Evolutionary conservation across 495 filamentous ascomycete species (phyloP), one percentile per base, ranked within the genome.

Genomic region (Lophium mytilinum): DNA sequence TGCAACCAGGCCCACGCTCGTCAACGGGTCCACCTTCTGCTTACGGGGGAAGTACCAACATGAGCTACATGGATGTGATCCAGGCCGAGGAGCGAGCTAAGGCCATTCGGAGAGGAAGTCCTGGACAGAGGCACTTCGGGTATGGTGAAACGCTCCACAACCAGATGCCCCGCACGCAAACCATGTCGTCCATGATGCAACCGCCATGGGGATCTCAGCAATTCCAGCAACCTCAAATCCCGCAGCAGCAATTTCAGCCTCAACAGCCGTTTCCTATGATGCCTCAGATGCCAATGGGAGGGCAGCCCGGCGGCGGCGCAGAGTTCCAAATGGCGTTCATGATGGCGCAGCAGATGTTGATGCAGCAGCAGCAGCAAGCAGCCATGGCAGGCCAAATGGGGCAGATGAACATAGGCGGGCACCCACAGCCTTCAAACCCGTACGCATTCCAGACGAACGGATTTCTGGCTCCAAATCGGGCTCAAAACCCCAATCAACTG

Each of bases 41-140:
- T n/a, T 72, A 78, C 57, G 79, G 78, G 6, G 78, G 73, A 12
- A 15, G 14, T 42, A 63, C 5, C 72, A 69, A 37, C 54, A 65
- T 56, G 12, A 90, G 92, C 18, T 76, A 96, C 30, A 83, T 96
- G 17, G 89, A 89, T n/a, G 88, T 96, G 33, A 97, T 97, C 70
- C 87, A 89, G 15, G 75, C 74, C 51, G 90, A 95, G 69, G 90
- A 95, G 69, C 79, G 88, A 19, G 83, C 83, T 11, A 78, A 84
- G 50, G 88, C 88, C 15, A 77, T 88, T 74, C 76, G 89, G 61
- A 74, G 90, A 63, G 89, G 88, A 34, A 92, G 88, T 64, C 89
- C 89, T 0, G 89, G 40, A 14, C 14, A 18, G 2, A 39, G 36
- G 8, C 17, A 40, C 18, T 41, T 9, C 24, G 52, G 52, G n/a